Percentiles rank a stretch among this genome's conserved stretches.
These are phyloP conservation scores for Zygoascus sp. DNA, from an alignment of 1,139 yeast genomes.

Conservation along the genomic window DNA sequence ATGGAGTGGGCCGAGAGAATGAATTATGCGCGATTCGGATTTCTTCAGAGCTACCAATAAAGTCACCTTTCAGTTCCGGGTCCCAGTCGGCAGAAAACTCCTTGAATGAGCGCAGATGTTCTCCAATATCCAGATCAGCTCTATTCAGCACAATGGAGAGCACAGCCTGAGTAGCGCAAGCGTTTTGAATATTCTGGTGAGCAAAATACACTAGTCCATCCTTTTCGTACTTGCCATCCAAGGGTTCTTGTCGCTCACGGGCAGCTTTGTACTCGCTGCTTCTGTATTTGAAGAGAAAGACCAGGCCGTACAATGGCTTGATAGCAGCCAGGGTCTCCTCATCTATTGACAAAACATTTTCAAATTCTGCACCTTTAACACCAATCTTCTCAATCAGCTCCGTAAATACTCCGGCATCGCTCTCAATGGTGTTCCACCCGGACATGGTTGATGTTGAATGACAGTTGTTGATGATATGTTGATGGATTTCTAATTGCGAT, in stretches of 20 bases:
- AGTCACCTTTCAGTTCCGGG: conserved; percentile 57
- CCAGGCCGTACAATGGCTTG: conserved; percentile 53
- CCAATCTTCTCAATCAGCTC: conserved; percentile 57
- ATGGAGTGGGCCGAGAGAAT: conserved; percentile 54
- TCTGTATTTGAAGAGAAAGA: conserved; percentile 62
- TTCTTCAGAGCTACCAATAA: conserved; percentile 57
- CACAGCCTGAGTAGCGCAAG: conserved; percentile 80
- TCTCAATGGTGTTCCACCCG: conserved; percentile 67
- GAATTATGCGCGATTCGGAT: conserved; percentile 61
- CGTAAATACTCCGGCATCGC: conserved; percentile 72
- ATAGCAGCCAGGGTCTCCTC: conserved; percentile 39
- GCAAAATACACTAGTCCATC: conserved; percentile 47
- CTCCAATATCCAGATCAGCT: conserved; percentile 46
- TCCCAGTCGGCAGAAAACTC: conserved; percentile 54
- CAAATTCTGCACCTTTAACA: conserved; percentile 54
- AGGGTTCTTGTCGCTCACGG: conserved; percentile 35
- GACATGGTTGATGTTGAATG: conserved; percentile 21
- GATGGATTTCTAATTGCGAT: not conserved
- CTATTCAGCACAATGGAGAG: conserved; percentile 51
- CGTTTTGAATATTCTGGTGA: conserved; percentile 61
- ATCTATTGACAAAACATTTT: conserved; percentile 57
- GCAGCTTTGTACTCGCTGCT: conserved; percentile 27
- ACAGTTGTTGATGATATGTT: not conserved
- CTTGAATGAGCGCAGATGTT: conserved; percentile 46
- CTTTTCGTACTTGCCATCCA: conserved; percentile 45